phyloP scores from a whole-genome alignment of 2,329 filamentous ascomycete genomes.

The Neofusicoccum laricinum region DNA sequence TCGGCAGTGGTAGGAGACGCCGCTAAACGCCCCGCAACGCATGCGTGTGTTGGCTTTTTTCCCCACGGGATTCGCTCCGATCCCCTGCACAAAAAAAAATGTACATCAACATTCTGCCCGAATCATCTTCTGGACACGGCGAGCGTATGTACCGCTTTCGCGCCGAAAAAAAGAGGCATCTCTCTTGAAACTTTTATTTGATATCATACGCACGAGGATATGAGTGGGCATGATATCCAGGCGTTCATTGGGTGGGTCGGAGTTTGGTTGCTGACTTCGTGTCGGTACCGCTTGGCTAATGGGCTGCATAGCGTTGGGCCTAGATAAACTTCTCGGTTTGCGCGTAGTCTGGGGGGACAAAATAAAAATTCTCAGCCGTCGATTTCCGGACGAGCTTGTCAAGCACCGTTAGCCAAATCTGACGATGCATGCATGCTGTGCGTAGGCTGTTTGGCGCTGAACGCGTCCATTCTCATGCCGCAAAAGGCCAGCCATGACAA shows the following conservation, averaged over 20 bases:
- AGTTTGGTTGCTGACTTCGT: slow-evolving; percentile 5
- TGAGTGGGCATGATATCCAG: slow-evolving; percentile 29
- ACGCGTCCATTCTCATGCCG: neutral
- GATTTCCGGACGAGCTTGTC: neutral
- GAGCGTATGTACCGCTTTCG: slow-evolving; percentile 9
- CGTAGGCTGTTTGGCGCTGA: neutral
- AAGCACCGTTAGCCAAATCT: neutral
- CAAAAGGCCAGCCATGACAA: neutral
- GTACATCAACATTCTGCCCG: neutral
- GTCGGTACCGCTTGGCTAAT: slow-evolving; percentile 9
- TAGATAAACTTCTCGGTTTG: slow-evolving; percentile 6
- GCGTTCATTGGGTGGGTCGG: slow-evolving; percentile 16
- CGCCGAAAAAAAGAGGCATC: slow-evolving; percentile 15
- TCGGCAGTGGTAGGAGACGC: slow-evolving; percentile 16
- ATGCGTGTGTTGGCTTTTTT: neutral
- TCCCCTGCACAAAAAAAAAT: slow-evolving; percentile 4
- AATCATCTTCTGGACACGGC: neutral
- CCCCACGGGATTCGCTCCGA: neutral
- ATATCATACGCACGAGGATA: slow-evolving; percentile 30
- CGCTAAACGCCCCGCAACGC: neutral
- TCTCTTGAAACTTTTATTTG: slow-evolving; percentile 19
- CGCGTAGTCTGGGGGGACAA: slow-evolving; percentile 1
- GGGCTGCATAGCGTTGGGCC: slow-evolving; percentile 16
- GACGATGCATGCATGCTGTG: neutral
- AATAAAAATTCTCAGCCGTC: neutral